phyloP scores from a whole-genome alignment of 352 stramenopile genomes.

The Phytopythium aichiense region DNA sequence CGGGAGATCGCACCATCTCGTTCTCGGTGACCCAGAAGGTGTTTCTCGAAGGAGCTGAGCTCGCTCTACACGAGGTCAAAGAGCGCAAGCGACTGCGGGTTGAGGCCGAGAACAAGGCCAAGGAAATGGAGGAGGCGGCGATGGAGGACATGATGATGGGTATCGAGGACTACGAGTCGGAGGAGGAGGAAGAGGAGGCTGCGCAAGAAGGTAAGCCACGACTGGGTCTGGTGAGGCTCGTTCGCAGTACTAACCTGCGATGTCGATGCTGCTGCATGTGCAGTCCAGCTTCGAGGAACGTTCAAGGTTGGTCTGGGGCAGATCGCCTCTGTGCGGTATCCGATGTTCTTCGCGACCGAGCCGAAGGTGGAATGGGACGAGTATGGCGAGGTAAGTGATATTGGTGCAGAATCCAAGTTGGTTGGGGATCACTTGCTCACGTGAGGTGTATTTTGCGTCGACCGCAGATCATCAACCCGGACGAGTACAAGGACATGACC shows the following conservation, averaged over 20 bases:
- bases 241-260: not conserved
- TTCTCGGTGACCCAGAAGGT: slow-evolving; percentile 68
- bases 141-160: slow-evolving; percentile 92
- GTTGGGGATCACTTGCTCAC: not conserved
- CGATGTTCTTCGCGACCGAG: slow-evolving; percentile 87
- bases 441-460: not conserved
- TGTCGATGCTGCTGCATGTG: too few relatives aligned
- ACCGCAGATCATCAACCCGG: slow-evolving; percentile 66
- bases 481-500: slow-evolving; percentile 79
- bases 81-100: slow-evolving; percentile 77
- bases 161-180: slow-evolving; percentile 87
- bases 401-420: not conserved
- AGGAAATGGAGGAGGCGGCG: slow-evolving; percentile 84
- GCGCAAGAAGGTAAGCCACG: slow-evolving; percentile 50
- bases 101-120: slow-evolving; percentile 85
- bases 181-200: slow-evolving; percentile 70
- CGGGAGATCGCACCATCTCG: slow-evolving; percentile 43
- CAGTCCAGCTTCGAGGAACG: slow-evolving; percentile 76
- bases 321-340: slow-evolving; percentile 78
- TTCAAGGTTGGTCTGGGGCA: slow-evolving; percentile 86
- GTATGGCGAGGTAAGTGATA: slow-evolving; percentile 64
- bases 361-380: slow-evolving; percentile 88
- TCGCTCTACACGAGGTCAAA: slow-evolving; percentile 85
- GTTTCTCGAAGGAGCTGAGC: slow-evolving; percentile 78
- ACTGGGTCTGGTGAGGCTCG: not conserved